Evolutionary conservation across 2,329 filamentous ascomycete species (phyloP), one percentile per base, ranked within the genome.

Genomic region (Colletotrichum paranaense): DNA sequence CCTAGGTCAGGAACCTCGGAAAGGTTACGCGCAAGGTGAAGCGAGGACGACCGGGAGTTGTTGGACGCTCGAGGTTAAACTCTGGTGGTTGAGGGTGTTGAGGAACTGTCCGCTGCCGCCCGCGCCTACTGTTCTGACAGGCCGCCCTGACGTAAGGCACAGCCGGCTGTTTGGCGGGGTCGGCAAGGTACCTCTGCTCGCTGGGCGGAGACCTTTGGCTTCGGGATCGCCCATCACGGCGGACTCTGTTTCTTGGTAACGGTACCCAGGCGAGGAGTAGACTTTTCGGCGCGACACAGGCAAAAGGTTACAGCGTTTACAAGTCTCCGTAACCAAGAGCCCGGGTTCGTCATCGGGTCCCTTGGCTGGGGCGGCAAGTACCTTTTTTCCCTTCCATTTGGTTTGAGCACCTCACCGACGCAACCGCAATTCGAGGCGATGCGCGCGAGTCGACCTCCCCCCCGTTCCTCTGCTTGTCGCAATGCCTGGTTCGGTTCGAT

Each of bases 171-270:
- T 63, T 49, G 42, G 28, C n/a, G 38, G 28, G 12, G 30, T 49
- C 42, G 19, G 42, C 38, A 62, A 11, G 26, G 59, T 11, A 62
- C 16, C 8, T 52, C 42, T 32, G 28, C 4, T 35, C 16, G 38
- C 32, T 19, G 55, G 42, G 42, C 19, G 26, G 22, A 24, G 3
- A 38, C 35, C 30, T 46, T 38, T 35, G 5, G 52, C 26, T 55
- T 63, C 35, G 59, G 58, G 67, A 57, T 68, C 53, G 16, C 19
- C 59, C 52, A 58, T 42, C 19, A 49, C 49, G 52, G 16, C 32
- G 19, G 7, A 38, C 46, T 49, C 24, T 16, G n/a, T 26, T 24
- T 24, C 30, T 49, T 49, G 16, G 26, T 62, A 5, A 62, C 32
- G 52, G 16, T 42, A 65, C 32, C n/a, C 6, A 49, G 19, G 11